phyloP scores from a whole-genome alignment of 1,139 yeast genomes.

The Yamadazyma dushanensis region DNA sequence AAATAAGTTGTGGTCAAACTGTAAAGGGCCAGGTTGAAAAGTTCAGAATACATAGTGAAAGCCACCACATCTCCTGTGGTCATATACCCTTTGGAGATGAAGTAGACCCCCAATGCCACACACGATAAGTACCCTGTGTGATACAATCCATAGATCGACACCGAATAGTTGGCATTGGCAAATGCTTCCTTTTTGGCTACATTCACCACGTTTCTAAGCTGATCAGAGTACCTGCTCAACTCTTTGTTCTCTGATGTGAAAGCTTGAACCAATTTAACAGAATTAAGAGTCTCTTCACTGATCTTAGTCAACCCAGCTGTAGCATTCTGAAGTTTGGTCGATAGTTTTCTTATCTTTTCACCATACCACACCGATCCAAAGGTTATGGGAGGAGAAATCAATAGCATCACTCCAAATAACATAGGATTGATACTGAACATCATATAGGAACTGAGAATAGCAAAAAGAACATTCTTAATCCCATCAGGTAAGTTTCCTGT shows the following conservation, averaged over 20 bases:
- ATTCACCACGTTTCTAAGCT: constrained; percentile 40
- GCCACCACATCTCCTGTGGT: constrained; percentile 50
- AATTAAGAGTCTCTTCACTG: constrained; percentile 46
- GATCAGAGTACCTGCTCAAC: constrained; percentile 39
- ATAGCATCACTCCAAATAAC: constrained; percentile 49
- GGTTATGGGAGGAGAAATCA: constrained; percentile 55
- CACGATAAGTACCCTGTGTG: constrained; percentile 49
- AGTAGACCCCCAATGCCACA: constrained; percentile 45
- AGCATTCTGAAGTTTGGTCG: constrained; percentile 47
- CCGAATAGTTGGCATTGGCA: constrained; percentile 49
- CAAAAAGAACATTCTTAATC: constrained; percentile 47
- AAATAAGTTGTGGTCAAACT: constrained; percentile 52
- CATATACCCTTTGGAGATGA: constrained; percentile 44
- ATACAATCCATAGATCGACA: constrained; percentile 45
- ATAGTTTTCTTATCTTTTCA: constrained; percentile 43
- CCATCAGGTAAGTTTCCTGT: constrained; percentile 51
- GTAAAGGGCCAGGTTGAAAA: constrained; percentile 50
- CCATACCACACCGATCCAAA: constrained; percentile 53
- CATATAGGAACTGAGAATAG: constrained; percentile 46
- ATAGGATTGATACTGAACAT: constrained; percentile 48
- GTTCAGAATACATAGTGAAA: constrained; percentile 51
- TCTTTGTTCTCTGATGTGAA: constrained; percentile 49
- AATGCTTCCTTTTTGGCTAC: constrained; percentile 49
- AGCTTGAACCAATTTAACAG: constrained; percentile 46
- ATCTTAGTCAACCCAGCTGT: constrained; percentile 49